Percentiles rank a stretch among this genome's conserved stretches.
These are phyloP conservation scores for Scolecobasidium constrictum DNA, from an alignment of 2,329 filamentous ascomycete species.

Conservation along the genomic window DNA sequence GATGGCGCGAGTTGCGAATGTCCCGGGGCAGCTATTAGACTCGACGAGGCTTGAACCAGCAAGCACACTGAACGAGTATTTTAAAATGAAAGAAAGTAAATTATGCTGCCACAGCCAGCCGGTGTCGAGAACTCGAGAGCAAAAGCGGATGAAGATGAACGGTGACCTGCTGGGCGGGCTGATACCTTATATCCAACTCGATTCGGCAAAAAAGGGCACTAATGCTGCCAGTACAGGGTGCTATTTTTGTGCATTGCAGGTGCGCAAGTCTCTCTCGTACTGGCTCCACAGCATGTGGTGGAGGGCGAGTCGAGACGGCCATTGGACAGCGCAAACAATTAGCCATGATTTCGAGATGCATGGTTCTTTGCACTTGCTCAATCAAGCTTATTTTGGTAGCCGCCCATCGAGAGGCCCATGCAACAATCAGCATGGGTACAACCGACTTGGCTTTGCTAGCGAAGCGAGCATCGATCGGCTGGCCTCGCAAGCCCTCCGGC, in stretches of 20 bases:
- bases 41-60: conserved; percentile 10
- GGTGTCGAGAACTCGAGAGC: conserved; percentile 4
- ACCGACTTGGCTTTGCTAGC: background rate
- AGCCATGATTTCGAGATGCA: background rate
- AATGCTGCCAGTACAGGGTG: background rate
- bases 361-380: background rate
- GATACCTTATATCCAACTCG: conserved; percentile 6
- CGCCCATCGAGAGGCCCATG: conserved; percentile 2
- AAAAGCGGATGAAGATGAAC: conserved; percentile 5
- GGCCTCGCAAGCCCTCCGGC: background rate
- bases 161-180: conserved; percentile 1
- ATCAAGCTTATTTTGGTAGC: conserved; percentile 8
- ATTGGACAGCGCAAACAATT: conserved; percentile 1
- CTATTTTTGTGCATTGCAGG: conserved; percentile 6
- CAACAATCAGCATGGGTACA: background rate
- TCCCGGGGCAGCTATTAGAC: conserved; percentile 9
- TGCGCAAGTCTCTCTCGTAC: background rate
- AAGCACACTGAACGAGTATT: conserved; percentile 3
- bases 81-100: conserved; percentile 9
- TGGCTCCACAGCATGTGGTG: background rate
- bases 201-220: conserved; percentile 3
- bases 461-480: background rate
- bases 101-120: conserved; percentile 11
- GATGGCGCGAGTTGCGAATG: conserved; percentile 7
- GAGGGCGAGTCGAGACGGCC: background rate